phyloP scores from a whole-genome alignment of 345 rosid species.

The Arabis hirsuta region DNA sequence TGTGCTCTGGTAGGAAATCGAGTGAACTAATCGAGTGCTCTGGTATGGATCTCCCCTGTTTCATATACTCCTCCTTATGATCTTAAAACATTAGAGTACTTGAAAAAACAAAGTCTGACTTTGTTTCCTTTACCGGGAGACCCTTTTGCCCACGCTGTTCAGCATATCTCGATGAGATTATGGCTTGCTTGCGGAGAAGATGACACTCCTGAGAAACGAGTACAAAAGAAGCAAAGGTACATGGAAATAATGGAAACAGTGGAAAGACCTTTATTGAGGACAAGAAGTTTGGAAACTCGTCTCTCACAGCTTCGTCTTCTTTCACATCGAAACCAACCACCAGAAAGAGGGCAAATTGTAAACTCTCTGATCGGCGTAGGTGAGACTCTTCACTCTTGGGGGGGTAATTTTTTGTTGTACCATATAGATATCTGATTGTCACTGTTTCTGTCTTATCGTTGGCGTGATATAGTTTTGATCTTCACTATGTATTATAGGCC shows the following conservation, averaged over 20 bases:
- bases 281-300: conserved; percentile 52
- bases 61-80: not conserved
- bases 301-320: conserved; percentile 18
- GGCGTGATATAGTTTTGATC: not conserved
- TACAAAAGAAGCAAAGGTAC: conserved; percentile 57
- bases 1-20: not conserved
- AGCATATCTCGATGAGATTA: conserved; percentile 55
- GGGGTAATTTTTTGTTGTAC: not conserved
- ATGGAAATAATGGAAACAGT: conserved; percentile 58
- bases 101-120: not conserved
- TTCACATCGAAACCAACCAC: conserved; percentile 46
- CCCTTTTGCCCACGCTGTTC: conserved; percentile 85
- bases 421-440: not conserved
- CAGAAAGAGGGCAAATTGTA: conserved; percentile 18
- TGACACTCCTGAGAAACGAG: conserved; percentile 53
- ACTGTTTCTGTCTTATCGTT: conserved; percentile 1
- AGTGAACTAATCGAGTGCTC: conserved; percentile 42
- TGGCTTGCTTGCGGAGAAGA: conserved; percentile 57
- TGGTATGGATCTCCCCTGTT: conserved; percentile 52
- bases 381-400: not conserved
- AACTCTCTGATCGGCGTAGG: conserved; percentile 22
- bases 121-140: conserved; percentile 55
- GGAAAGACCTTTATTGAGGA: conserved; percentile 63
- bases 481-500: not conserved
- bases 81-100: not conserved